Evolutionary conservation across 2,329 filamentous ascomycete species (phyloP), one percentile per base, ranked within the genome.

Genomic region (Verticillium zaregamsianum): DNA sequence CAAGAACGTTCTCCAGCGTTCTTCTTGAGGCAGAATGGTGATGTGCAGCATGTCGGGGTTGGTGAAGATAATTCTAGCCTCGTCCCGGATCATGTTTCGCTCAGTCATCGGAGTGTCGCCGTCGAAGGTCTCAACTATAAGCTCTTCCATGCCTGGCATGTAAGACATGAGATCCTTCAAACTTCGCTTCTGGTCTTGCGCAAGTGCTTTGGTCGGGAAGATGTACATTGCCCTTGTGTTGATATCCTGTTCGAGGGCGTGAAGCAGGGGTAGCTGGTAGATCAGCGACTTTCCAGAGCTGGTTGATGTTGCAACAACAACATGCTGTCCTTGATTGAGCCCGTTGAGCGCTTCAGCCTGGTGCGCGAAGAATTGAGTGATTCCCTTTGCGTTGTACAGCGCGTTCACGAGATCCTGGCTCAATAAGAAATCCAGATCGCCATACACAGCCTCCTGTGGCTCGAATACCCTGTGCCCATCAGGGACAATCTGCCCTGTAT

Each of bases 1-100:
- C n/a, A 99, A 74, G 67, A 97, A 98, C 0, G 85, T 86, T 56
- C 93, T 85, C 95, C 95, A 99, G 33, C 85, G 85, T 65, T 92
- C 90, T 76, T 99, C 95, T 70, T 97, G 91, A 0, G 95, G 94
- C 3, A 99, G 76, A 31, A 99, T 96, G 0, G 92, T 96, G 37
- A 97, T 86, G 68, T 99, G 95, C 39, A 99, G 82, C 93, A 98
- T 99, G 70, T 99, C 95, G 0, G 95, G 95, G 68, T 99, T 99
- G 0, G 95, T 99, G 70, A 99, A 97, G 58, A 99, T 94, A 65
- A 98, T 92, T 28, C 92, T 85, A 0, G 90, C 95, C 74, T 96
- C 88, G 45, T 98, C 93, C 6, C 94, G 86, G 65, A 99, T 94
- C 32, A 80, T 72, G 66, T 92, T 92, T 25, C 95, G 86, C 64